Base-by-base conservation (phyloP, 2,329 filamentous ascomycete genomes). In the Xylaria sp. region DNA sequence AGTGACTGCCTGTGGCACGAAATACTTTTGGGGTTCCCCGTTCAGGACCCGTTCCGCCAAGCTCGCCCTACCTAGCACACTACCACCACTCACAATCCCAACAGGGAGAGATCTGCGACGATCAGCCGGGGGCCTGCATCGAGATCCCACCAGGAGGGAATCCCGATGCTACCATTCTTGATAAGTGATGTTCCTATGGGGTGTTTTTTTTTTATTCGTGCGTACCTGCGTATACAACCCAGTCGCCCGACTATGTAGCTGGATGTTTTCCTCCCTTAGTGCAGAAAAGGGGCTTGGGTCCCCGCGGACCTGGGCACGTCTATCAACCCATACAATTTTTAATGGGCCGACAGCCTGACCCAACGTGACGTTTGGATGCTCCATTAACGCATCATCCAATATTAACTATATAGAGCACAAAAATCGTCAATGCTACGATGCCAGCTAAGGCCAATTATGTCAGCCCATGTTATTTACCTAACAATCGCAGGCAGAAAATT, bases 51-150 rank as follows among this genome's bases (percentile, higher is more conserved):
- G 55, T 64, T 24, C 61, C 19, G 63, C 62, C 67, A 66, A 64
- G 60, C 27, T 24, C 42, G 67, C 67, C 51, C 60, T 57, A 27
- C 51, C 12, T 30, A 47, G 42, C 12, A 51, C 48, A 51, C 48
- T 55, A 55, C 27, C 27, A 34, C 51, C 9, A 69, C 32, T 67
- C 39, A 64, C 27, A 21, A 24, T n/a, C 67, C 67, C 24, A 67
- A 67, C 36, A 54, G 32, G 64, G 60, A 61, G 51, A 67, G 67
- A 69, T 69, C 67, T 62, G 56, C 67, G 59, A 69, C 60, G 67
- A 69, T 69, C 67, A 61, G 11, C 60, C 42, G 56, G 55, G 59
- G 54, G 34, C 24, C 60, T 61, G 67, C 64, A 67, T 60, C 67
- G 50, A 59, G 54, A 61, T 64, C 50, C 63, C 48, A 61, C 48